Conservation (phyloP, 1,284 basidiomycete species). For the Amylostereum chailletii region DNA sequence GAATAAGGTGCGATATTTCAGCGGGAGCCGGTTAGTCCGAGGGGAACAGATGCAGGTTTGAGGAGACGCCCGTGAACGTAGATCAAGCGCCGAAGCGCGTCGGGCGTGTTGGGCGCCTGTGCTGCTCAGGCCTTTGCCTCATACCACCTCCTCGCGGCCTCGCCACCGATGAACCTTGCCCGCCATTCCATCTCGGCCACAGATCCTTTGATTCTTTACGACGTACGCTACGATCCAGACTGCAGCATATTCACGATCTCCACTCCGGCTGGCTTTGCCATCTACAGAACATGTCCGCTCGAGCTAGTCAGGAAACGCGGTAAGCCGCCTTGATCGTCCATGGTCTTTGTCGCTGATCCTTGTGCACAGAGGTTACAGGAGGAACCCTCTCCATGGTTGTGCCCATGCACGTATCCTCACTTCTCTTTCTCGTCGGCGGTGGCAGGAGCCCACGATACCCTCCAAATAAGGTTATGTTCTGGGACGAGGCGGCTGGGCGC, state of each 20-base stretch:
- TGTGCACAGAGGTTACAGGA: constrained; percentile 54
- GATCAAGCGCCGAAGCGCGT: no score
- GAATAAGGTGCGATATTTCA: constrained; percentile 7
- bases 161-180: constrained; percentile 70
- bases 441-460: constrained; percentile 87
- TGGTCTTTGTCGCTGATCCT: constrained; percentile 4
- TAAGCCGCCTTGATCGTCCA: constrained; percentile 25
- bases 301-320: constrained; percentile 74
- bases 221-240: constrained; percentile 72
- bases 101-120: no score
- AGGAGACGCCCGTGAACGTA: no score
- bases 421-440: constrained; percentile 86
- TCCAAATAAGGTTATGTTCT: constrained; percentile 89
- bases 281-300: constrained; percentile 78
- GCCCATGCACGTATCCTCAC: constrained; percentile 76
- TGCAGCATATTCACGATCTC: constrained; percentile 77
- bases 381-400: constrained; percentile 75
- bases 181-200: constrained; percentile 81
- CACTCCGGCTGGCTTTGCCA: constrained; percentile 78
- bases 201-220: constrained; percentile 66
- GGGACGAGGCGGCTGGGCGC: constrained; percentile 69
- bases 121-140: no score
- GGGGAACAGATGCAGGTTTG: no score
- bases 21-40: no score
- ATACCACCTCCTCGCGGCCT: background rate